phyloP scores from a whole-genome alignment of 1,284 basidiomycete genomes.

The Apiotrichum montevideense region DNA sequence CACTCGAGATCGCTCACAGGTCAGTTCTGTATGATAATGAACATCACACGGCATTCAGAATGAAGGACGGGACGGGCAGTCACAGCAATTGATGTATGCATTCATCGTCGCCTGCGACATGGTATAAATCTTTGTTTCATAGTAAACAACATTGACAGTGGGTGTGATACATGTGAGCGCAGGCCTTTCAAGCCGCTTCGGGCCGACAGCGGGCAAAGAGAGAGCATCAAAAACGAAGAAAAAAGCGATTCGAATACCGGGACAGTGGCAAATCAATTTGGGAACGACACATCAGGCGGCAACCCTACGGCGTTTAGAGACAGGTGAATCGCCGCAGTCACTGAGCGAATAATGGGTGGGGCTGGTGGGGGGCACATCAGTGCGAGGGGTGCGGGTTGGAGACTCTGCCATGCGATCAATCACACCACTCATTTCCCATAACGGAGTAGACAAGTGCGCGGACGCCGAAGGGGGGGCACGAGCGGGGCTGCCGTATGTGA shows the following conservation, averaged over 20 bases:
- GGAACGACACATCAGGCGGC: neutral
- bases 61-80: no score
- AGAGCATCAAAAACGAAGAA: neutral
- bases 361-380: conserved; percentile 32
- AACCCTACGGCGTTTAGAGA: conserved; percentile 18
- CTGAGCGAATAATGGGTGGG: conserved; percentile 32
- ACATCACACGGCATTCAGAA: no score
- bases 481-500: conserved; percentile 26
- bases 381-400: conserved; percentile 21
- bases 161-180: no score
- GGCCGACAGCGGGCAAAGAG: neutral
- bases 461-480: conserved; percentile 19
- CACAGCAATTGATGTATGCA: no score
- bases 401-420: conserved; percentile 30
- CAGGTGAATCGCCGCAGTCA: conserved; percentile 17
- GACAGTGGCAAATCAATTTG: no score
- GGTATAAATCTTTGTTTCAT: no score
- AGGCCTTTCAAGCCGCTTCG: no score
- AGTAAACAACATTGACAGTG: no score
- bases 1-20: no score
- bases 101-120: no score
- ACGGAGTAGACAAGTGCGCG: conserved; percentile 32
- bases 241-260: no score
- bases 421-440: conserved; percentile 40
- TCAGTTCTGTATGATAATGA: no score